Percentiles rank a stretch among this genome's conserved stretches.
Conservation (phyloP, 225 moss, liverwort and hornwort genomes). For the Physcomitrellopsis africana region DNA sequence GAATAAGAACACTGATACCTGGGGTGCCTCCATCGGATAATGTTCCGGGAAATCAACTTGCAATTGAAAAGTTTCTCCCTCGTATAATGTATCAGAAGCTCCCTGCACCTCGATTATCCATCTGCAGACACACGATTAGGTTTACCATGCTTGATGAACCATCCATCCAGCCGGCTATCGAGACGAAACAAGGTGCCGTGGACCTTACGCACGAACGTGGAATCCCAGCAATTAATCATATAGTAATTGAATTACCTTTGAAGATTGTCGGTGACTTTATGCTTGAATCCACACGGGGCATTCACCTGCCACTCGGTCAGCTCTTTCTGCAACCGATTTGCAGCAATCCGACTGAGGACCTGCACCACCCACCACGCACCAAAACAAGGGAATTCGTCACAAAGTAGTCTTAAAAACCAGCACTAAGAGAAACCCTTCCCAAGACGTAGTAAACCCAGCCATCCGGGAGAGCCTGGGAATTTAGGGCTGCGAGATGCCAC, state of each 20-base stretch:
- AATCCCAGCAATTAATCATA: constrained; percentile 10
- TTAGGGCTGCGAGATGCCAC: too few species aligned
- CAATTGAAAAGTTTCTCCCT: constrained; percentile 90
- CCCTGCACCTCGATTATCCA: constrained; percentile 99
- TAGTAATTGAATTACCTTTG: constrained; percentile 59
- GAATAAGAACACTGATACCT: constrained; percentile 53
- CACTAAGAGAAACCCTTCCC: constrained; percentile 10
- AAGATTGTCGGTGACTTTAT: constrained; percentile 91
- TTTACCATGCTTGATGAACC: neutral
- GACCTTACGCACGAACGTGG: constrained; percentile 21
- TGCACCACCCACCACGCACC: constrained; percentile 46
- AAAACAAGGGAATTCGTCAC: constrained; percentile 7
- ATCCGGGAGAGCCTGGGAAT: neutral
- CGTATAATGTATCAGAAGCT: constrained; percentile 84
- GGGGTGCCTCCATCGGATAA: constrained; percentile 99
- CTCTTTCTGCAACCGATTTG: constrained; percentile 99
- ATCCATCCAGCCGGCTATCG: constrained; percentile 6
- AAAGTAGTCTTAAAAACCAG: neutral
- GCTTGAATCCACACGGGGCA: constrained; percentile 90
- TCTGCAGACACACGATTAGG: constrained; percentile 45
- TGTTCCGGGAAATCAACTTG: constrained; percentile 99
- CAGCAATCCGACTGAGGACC: constrained; percentile 98
- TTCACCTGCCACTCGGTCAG: constrained; percentile 98
- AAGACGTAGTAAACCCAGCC: neutral
- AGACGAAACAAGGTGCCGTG: neutral